A percentile compares a stretch with the other conserved stretches of the same genome.
These are phyloP conservation scores for Quercus parvula DNA, from an alignment of 306 rosid genomes.

Conservation along the genomic window DNA sequence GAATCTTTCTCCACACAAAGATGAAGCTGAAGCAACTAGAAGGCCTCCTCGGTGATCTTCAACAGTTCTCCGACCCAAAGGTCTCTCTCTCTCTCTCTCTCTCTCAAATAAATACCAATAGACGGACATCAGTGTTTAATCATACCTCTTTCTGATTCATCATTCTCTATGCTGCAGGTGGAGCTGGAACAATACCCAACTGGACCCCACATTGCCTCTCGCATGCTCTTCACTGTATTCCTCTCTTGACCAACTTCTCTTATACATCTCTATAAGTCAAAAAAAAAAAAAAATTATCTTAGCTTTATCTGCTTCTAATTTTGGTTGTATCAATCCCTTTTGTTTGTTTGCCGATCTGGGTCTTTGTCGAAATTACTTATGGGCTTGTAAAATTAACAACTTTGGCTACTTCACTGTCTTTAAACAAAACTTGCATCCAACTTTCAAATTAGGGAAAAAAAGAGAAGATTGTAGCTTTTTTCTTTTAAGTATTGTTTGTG, in stretches of 20 bases:
- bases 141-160: not conserved
- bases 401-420: not conserved
- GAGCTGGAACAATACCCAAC: slow-evolving; percentile 96
- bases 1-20: slow-evolving; percentile 1
- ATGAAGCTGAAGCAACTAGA: slow-evolving; percentile 97
- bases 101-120: not conserved
- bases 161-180: slow-evolving; percentile 34
- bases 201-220: slow-evolving; percentile 94
- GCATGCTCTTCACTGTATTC: slow-evolving; percentile 75
- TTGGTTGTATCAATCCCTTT: not conserved
- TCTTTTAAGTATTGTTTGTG: not conserved
- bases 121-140: not conserved
- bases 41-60: slow-evolving; percentile 61
- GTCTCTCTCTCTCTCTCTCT: slow-evolving; percentile 32
- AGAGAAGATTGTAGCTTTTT: not conserved
- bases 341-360: not conserved
- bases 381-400: not conserved
- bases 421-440: not conserved
- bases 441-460: not conserved
- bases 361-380: not conserved
- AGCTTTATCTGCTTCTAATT: not conserved
- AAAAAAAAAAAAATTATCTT: not conserved
- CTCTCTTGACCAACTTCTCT: slow-evolving; percentile 14
- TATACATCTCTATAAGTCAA: not conserved
- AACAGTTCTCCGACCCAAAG: slow-evolving; percentile 82